Evolutionary conservation across 1,284 basidiomycete genomes (phyloP), one percentile per base, ranked within the genome.

Genomic region (Melampsora larici-populina): DNA sequence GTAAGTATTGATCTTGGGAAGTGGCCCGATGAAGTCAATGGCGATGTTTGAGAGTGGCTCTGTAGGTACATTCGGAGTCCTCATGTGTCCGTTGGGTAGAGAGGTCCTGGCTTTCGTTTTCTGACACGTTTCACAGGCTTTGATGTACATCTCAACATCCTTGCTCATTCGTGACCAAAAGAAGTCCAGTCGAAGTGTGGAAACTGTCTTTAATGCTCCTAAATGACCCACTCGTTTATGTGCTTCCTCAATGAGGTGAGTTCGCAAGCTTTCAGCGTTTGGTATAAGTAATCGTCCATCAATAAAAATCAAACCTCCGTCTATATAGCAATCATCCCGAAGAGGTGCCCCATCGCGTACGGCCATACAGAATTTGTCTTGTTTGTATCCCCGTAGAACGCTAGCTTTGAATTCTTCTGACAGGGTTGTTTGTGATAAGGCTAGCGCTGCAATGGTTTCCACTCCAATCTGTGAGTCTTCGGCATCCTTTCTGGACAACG

Each of bases 21-120:
- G n/a, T 7, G 69, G 69, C 4, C 69, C 69, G 5, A 71, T 33
- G 40, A 60, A 60, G n/a, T 60, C 69, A 71, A 71, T 31, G 8
- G 69, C 51, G 4, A 31, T 2, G 31, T 66, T n/a, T 24, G 11
- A 11, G 26, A 66, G 17, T 31, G 64, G 64, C 18, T 26, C 7
- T 26, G 15, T 60, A 26, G 58, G 58, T 7, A 63, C 2, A 2
- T 51, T 21, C 1, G 31, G 70, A 15, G 70, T 72, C 18, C 48
- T 1, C 70, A 72, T 72, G n/a, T 64, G 51, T 62, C 69, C 69
- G 0, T 31, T 31, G 2, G 69, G 69, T 3, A 6, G 9, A 0
- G 55, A 21, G 0, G 48, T 71, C 1, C 11, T 13, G 18, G 55
- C 11, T 55, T 71, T 71, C 0, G 55, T 60, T 6, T 26, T 1